A percentile compares a stretch with the other conserved stretches of the same genome.
Evolutionary conservation across 2,329 filamentous ascomycete species (phyloP).

Genomic region (Triangularia verruculosa): DNA sequence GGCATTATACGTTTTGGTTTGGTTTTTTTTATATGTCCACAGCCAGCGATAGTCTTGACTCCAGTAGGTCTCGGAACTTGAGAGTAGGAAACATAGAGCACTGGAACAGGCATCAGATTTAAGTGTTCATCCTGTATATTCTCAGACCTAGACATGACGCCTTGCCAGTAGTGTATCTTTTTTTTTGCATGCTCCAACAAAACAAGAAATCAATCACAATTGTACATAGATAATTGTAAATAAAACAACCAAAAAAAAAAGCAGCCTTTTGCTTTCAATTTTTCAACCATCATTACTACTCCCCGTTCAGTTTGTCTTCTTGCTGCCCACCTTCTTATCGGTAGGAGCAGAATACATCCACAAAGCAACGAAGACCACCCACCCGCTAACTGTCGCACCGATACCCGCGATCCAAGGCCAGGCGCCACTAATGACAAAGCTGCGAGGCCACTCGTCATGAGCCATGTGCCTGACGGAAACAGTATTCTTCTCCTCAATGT

Average conservation of each 20-base stretch:
- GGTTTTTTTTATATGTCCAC: constrained; percentile 7
- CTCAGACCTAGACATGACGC: constrained; percentile 3
- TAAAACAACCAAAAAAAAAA: constrained; percentile 2
- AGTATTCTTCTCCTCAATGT: constrained; percentile 88
- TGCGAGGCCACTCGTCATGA: constrained; percentile 93
- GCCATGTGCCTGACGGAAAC: constrained; percentile 95
- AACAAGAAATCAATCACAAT: not conserved
- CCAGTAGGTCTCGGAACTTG: no score
- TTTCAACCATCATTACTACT: constrained; percentile 10
- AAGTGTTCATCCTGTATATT: not conserved
- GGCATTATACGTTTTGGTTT: constrained; percentile 25
- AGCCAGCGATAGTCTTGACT: no score
- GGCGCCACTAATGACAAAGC: constrained; percentile 82
- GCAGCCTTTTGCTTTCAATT: not conserved
- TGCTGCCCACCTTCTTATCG: constrained; percentile 34
- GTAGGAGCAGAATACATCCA: constrained; percentile 73
- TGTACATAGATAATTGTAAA: constrained; percentile 14
- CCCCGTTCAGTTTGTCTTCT: constrained; percentile 46
- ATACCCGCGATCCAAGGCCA: constrained; percentile 96
- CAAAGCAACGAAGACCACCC: constrained; percentile 77
- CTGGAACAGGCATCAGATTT: no score
- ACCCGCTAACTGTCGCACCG: constrained; percentile 77
- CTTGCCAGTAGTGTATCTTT: constrained; percentile 16
- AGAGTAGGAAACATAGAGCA: no score
- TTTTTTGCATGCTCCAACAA: constrained; percentile 6